Evolutionary conservation across 257 asterid species (phyloP).

Genomic region (Solanum ossicruentum): DNA sequence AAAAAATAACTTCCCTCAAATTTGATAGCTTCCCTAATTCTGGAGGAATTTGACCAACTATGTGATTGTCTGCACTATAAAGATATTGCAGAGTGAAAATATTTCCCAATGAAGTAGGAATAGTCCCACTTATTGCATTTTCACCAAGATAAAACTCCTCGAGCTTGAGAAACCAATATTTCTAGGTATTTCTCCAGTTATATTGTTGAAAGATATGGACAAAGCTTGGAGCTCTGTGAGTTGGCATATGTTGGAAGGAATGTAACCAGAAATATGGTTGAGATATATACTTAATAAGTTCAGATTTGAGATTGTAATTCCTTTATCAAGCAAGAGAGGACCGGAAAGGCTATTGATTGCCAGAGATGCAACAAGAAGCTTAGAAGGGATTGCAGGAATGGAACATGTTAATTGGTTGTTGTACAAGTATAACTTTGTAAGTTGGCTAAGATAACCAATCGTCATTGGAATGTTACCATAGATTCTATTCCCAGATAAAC

Average conservation of each 20-base stretch:
- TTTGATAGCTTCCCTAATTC: background rate
- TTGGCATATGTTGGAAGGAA: background rate
- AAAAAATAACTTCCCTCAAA: too few species aligned
- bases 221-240: background rate
- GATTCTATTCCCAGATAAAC: too few species aligned
- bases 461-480: too few species aligned
- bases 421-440: too few species aligned
- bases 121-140: background rate
- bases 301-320: too few species aligned
- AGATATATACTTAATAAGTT: too few species aligned
- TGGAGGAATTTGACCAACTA: background rate
- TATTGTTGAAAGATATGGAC: background rate
- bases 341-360: background rate
- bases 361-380: too few species aligned
- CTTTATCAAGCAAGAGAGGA: too few species aligned
- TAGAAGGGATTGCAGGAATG: too few species aligned
- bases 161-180: background rate
- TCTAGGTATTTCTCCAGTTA: background rate
- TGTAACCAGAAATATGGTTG: background rate
- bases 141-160: background rate
- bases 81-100: background rate
- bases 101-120: background rate
- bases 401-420: too few species aligned
- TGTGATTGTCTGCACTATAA: background rate
- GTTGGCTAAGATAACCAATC: too few species aligned